phyloP scores from a whole-genome alignment of 495 filamentous ascomycete species.

The Penicillium goetzii region DNA sequence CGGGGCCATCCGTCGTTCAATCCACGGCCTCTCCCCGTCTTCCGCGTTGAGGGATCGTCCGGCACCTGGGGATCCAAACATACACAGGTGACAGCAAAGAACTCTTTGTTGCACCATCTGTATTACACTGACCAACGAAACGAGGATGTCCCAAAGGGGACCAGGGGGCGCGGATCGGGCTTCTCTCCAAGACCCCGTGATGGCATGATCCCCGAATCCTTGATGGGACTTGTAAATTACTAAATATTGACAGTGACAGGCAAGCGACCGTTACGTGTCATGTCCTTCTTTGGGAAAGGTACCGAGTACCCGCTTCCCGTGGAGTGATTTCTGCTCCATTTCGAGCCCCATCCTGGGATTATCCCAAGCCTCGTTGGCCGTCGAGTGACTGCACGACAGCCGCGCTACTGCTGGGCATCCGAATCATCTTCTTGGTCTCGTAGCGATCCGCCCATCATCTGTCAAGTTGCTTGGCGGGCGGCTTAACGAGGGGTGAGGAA shows the following conservation, averaged over 20 bases:
- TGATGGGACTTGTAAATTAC: neutral
- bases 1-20: slow-evolving; percentile 22
- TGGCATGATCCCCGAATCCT: slow-evolving; percentile 22
- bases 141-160: neutral
- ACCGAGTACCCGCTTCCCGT: slow-evolving; percentile 22
- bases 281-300: slow-evolving; percentile 34
- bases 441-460: slow-evolving; percentile 1
- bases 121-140: slow-evolving; percentile 1
- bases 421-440: neutral
- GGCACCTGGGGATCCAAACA: slow-evolving; percentile 8
- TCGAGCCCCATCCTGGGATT: neutral
- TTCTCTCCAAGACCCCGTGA: slow-evolving; percentile 16
- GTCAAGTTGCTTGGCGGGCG: slow-evolving; percentile 8
- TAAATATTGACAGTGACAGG: neutral
- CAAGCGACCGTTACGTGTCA: slow-evolving; percentile 46
- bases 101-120: slow-evolving; percentile 9
- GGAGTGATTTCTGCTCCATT: slow-evolving; percentile 2
- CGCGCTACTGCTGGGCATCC: neutral
- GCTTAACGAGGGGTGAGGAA: slow-evolving; percentile 5
- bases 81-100: neutral
- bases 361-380: neutral
- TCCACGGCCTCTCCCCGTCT: slow-evolving; percentile 26
- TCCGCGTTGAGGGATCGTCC: slow-evolving; percentile 25
- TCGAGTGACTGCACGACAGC: neutral
- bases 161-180: neutral